Percentiles rank a stretch among this genome's conserved stretches.
These are phyloP conservation scores for Boletellus ananas DNA, from an alignment of 768 basidiomycete species.

Conservation along the genomic window DNA sequence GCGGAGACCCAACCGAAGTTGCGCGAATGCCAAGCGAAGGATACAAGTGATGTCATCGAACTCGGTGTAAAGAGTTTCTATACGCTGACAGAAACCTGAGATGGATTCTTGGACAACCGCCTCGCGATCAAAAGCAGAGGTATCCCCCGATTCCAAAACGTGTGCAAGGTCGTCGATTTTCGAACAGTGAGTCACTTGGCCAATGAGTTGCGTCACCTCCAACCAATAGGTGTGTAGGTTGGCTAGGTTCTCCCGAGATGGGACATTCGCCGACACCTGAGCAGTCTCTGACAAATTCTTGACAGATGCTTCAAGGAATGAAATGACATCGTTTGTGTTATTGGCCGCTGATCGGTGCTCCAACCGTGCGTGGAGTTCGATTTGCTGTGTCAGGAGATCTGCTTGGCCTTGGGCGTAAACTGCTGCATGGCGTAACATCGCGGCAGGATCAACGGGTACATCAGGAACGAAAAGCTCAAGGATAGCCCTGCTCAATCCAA, in stretches of 20 bases:
- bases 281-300: conserved; percentile 28
- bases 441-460: conserved; percentile 82
- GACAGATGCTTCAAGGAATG: conserved; percentile 40
- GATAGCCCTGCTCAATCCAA: conserved; percentile 55
- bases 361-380: conserved; percentile 49
- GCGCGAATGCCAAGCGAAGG: conserved; percentile 60
- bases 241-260: conserved; percentile 39
- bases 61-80: conserved; percentile 63
- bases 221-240: conserved; percentile 65
- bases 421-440: conserved; percentile 47
- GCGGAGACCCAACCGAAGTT: conserved; percentile 71
- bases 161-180: conserved; percentile 50
- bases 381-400: conserved; percentile 42
- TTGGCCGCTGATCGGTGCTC: conserved; percentile 60
- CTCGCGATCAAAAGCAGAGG: conserved; percentile 51
- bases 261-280: conserved; percentile 25
- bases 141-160: conserved; percentile 35
- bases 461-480: conserved; percentile 78
- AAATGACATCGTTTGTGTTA: conserved; percentile 43
- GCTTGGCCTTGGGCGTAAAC: conserved; percentile 44
- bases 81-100: conserved; percentile 68
- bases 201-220: conserved; percentile 72
- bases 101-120: conserved; percentile 76
- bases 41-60: conserved; percentile 68
- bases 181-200: conserved; percentile 45